Evolutionary conservation across 164 flowering plant genomes (phyloP).

Genomic region (Liquidambar formosana): DNA sequence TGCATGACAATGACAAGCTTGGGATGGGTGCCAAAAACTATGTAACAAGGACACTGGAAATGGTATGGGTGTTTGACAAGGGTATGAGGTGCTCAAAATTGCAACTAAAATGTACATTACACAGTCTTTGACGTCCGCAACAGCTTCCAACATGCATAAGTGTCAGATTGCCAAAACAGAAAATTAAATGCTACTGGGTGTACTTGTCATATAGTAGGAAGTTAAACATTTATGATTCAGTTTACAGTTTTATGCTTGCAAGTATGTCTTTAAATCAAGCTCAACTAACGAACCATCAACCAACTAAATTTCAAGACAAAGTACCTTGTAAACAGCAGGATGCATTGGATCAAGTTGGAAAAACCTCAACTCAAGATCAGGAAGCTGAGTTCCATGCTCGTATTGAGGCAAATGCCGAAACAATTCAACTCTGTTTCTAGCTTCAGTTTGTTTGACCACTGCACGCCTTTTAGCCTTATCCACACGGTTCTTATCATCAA

Average conservation of each 20-base stretch:
- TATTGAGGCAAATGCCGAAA: constrained; percentile 72
- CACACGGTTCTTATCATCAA: constrained; percentile 73
- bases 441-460: constrained; percentile 85
- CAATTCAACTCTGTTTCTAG: constrained; percentile 78
- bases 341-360: constrained; percentile 84
- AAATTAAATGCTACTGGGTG: too few species aligned
- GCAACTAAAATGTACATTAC: too few species aligned
- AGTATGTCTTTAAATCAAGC: background rate
- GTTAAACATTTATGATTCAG: too few species aligned
- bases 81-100: too few species aligned
- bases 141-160: too few species aligned
- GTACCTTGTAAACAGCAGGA: constrained; percentile 93
- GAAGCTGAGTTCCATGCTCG: constrained; percentile 92
- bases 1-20: too few species aligned
- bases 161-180: too few species aligned
- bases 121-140: too few species aligned
- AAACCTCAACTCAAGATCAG: constrained; percentile 82
- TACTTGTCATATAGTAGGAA: too few species aligned
- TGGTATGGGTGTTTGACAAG: too few species aligned
- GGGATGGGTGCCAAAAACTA: too few species aligned
- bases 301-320: background rate
- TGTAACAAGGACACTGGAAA: too few species aligned
- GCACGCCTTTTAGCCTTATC: constrained; percentile 92
- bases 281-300: background rate
- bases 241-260: background rate